Conservation (phyloP, 2,329 filamentous ascomycete species). For the Cladophialophora chaetospira region DNA sequence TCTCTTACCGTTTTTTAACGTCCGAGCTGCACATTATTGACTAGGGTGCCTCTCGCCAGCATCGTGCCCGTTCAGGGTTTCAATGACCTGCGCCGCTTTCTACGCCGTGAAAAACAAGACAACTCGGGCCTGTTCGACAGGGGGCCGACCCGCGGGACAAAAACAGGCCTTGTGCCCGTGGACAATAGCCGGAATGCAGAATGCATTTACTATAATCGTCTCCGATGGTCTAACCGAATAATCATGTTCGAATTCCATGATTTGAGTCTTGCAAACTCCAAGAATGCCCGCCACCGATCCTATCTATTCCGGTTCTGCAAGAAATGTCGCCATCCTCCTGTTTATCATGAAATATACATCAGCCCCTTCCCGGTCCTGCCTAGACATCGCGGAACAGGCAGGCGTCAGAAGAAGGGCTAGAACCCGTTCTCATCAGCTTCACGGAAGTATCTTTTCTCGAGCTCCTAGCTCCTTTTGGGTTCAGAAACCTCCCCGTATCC, state of each 20-base stretch:
- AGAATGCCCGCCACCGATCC: conserved; percentile 17
- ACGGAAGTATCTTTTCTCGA: neutral
- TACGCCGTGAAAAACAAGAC: too few species aligned
- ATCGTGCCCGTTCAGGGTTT: too few species aligned
- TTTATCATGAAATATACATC: conserved; percentile 19
- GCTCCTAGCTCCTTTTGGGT: neutral
- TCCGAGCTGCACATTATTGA: too few species aligned
- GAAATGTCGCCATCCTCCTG: conserved; percentile 15
- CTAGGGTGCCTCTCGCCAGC: too few species aligned
- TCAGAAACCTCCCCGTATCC: too few species aligned
- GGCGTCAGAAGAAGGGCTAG: too few species aligned
- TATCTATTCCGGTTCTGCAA: conserved; percentile 18
- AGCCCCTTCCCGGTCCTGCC: neutral
- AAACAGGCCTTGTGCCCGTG: too few species aligned
- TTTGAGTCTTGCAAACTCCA: conserved; percentile 7
- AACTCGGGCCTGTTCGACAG: too few species aligned
- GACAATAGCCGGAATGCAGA: neutral
- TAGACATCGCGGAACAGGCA: conserved; percentile 3
- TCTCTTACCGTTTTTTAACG: too few species aligned
- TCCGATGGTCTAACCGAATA: conserved; percentile 1
- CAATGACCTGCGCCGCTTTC: too few species aligned
- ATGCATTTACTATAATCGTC: neutral
- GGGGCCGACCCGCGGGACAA: too few species aligned
- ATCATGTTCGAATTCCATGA: conserved; percentile 1
- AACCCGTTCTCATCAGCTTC: too few species aligned